Conservation (phyloP, 495 filamentous ascomycete species). For the Astrocystis sublimbata region DNA sequence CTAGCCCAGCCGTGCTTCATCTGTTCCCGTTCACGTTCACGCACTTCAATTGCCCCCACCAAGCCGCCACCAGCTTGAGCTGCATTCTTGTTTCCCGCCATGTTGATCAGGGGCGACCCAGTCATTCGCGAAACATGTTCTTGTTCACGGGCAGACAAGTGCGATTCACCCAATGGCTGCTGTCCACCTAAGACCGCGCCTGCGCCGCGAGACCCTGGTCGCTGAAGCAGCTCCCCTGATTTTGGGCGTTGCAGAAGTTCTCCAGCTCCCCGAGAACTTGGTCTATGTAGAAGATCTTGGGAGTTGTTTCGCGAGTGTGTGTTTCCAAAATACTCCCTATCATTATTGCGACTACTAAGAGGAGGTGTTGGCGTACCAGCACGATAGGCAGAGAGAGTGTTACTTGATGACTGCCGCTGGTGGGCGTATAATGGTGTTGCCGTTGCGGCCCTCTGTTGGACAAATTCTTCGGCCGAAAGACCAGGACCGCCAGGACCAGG, state of each 20-base stretch:
- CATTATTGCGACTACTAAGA: constrained; percentile 29
- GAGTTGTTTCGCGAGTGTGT: constrained; percentile 51
- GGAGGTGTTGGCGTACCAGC: constrained; percentile 47
- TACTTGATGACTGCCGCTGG: constrained; percentile 60
- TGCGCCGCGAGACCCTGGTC: constrained; percentile 32
- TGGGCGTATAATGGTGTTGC: constrained; percentile 51
- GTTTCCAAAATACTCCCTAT: constrained; percentile 25
- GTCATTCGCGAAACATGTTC: constrained; percentile 90
- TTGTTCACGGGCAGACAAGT: constrained; percentile 89
- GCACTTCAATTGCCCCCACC: constrained; percentile 72
- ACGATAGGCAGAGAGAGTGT: constrained; percentile 49
- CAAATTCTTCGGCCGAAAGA: constrained; percentile 72
- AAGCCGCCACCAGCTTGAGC: constrained; percentile 60
- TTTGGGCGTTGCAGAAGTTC: constrained; percentile 37
- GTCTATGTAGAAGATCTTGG: constrained; percentile 40
- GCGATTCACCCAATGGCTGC: constrained; percentile 45
- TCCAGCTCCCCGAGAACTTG: constrained; percentile 36
- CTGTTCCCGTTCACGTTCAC: constrained; percentile 71
- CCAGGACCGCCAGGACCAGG: constrained; percentile 44
- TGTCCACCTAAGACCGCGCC: constrained; percentile 34
- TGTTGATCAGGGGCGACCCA: constrained; percentile 74
- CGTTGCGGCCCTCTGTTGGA: constrained; percentile 74
- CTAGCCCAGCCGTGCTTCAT: constrained; percentile 71
- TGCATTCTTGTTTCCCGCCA: constrained; percentile 57
- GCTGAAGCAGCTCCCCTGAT: constrained; percentile 29